Evolutionary conservation across 768 basidiomycete genomes (phyloP).

Genomic region (Xanthoconium purpureum): DNA sequence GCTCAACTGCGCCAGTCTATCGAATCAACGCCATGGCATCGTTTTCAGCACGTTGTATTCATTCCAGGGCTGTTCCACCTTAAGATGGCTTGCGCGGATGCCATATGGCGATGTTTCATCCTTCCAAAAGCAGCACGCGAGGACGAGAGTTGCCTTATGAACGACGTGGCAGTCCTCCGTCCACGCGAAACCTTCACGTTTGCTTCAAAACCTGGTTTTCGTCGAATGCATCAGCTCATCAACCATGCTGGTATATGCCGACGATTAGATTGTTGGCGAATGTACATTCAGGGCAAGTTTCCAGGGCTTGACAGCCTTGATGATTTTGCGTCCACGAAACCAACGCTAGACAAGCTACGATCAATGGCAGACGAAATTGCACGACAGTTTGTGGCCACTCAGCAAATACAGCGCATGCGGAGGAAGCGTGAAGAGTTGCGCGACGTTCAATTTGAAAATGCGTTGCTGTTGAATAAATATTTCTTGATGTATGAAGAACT

Average conservation of each 20-base stretch:
- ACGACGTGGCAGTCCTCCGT: conserved; percentile 20
- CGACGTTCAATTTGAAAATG: conserved; percentile 31
- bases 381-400: too few relatives aligned
- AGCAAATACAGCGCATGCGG: not conserved
- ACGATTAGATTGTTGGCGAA: too few relatives aligned
- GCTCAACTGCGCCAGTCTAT: too few relatives aligned
- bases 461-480: conserved; percentile 31
- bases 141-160: conserved; percentile 18
- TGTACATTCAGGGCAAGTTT: too few relatives aligned
- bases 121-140: not conserved
- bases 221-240: conserved; percentile 36
- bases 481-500: conserved; percentile 42
- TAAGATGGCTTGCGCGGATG: conserved; percentile 29
- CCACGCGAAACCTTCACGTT: conserved; percentile 36
- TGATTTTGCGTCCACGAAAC: conserved; percentile 1
- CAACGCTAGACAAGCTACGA: conserved; percentile 26
- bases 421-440: not conserved
- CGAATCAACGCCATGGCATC: conserved; percentile 20
- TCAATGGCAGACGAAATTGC: conserved; percentile 25
- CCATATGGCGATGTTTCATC: conserved; percentile 12
- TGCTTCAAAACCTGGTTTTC: conserved; percentile 34
- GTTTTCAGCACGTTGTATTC: conserved; percentile 34
- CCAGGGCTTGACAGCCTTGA: too few relatives aligned
- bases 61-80: conserved; percentile 21
- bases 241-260: conserved; percentile 30